These are phyloP conservation scores for Pleurostoma richardsiae DNA, from an alignment of 2,329 filamentous ascomycete genomes.

Conservation along the genomic window DNA sequence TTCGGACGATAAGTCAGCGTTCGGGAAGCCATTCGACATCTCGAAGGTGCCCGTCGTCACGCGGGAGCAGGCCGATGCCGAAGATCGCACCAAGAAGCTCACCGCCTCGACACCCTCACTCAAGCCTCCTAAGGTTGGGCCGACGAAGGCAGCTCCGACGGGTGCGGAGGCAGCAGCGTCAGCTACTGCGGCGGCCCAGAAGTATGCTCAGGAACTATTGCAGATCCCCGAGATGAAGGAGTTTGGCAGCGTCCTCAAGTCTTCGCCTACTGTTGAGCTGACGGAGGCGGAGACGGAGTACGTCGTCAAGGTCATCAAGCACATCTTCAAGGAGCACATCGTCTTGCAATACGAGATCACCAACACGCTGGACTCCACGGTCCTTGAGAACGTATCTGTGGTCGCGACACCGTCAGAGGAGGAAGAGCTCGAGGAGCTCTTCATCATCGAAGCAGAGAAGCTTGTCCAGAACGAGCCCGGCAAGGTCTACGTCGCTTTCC, in stretches of 20 bases:
- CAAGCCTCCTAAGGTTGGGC: slow-evolving; percentile 81
- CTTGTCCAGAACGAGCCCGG: slow-evolving; percentile 82
- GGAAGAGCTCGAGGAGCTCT: slow-evolving; percentile 82
- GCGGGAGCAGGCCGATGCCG: slow-evolving; percentile 90
- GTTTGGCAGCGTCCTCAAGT: slow-evolving; percentile 90
- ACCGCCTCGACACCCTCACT: slow-evolving; percentile 87
- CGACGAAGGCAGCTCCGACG: slow-evolving; percentile 64
- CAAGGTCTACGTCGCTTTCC: slow-evolving; percentile 92
- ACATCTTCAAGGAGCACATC: slow-evolving; percentile 95
- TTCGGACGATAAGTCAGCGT: slow-evolving; percentile 81
- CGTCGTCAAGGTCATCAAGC: slow-evolving; percentile 88
- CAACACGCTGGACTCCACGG: slow-evolving; percentile 88
- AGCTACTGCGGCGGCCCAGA: slow-evolving; percentile 75
- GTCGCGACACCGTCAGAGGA: slow-evolving; percentile 75
- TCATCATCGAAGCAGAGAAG: slow-evolving; percentile 84
- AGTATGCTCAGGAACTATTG: slow-evolving; percentile 82
- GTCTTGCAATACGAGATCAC: slow-evolving; percentile 97
- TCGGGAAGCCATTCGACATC: slow-evolving; percentile 83
- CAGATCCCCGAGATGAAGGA: slow-evolving; percentile 86
- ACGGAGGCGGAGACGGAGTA: slow-evolving; percentile 98
- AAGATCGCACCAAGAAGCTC: slow-evolving; percentile 96
- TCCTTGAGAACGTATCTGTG: slow-evolving; percentile 85
- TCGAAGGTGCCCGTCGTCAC: slow-evolving; percentile 88
- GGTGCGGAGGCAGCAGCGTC: slow-evolving; percentile 72
- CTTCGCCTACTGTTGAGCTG: slow-evolving; percentile 77